A percentile compares a stretch with the other conserved stretches of the same genome.
Conservation (phyloP, 2,329 filamentous ascomycete species). For the Tympanopsis confertula region DNA sequence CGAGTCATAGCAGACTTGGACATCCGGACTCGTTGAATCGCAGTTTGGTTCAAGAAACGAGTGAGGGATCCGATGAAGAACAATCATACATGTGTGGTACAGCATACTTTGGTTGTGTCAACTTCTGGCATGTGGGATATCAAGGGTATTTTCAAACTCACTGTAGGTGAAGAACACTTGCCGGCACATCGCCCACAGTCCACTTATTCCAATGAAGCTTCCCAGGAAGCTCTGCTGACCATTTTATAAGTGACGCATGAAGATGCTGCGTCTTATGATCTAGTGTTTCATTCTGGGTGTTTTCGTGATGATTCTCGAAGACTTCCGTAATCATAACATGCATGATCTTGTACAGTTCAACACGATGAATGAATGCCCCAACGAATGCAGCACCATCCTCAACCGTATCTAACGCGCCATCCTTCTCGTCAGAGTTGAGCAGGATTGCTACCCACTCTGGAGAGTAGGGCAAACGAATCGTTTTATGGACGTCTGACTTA, state of each 20-base stretch:
- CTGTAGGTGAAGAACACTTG: slow-evolving; percentile 34
- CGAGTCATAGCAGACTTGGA: slow-evolving; percentile 37
- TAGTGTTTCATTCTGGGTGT: slow-evolving; percentile 24
- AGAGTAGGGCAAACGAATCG: slow-evolving; percentile 34
- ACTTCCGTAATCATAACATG: slow-evolving; percentile 36
- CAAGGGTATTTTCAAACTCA: slow-evolving; percentile 4
- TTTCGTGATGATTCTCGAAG: slow-evolving; percentile 32
- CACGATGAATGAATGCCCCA: slow-evolving; percentile 31
- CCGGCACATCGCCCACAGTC: slow-evolving; percentile 31
- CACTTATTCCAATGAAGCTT: slow-evolving; percentile 38
- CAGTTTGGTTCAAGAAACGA: slow-evolving; percentile 26
- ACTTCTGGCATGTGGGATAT: not conserved
- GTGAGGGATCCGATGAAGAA: slow-evolving; percentile 33
- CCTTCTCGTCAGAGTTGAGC: slow-evolving; percentile 32
- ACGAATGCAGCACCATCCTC: slow-evolving; percentile 31
- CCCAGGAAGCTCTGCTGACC: slow-evolving; percentile 30
- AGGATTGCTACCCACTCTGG: slow-evolving; percentile 33
- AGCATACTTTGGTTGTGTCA: slow-evolving; percentile 18
- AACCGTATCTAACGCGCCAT: slow-evolving; percentile 28
- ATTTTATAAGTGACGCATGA: slow-evolving; percentile 32
- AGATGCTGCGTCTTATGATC: slow-evolving; percentile 29
- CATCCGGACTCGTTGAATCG: slow-evolving; percentile 27
- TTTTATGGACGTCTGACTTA: slow-evolving; percentile 35
- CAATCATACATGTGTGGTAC: slow-evolving; percentile 38
- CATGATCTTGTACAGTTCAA: slow-evolving; percentile 33